These are phyloP conservation scores for Acacia concinna DNA, from an alignment of 331 rosid species.

Conservation along the genomic window DNA sequence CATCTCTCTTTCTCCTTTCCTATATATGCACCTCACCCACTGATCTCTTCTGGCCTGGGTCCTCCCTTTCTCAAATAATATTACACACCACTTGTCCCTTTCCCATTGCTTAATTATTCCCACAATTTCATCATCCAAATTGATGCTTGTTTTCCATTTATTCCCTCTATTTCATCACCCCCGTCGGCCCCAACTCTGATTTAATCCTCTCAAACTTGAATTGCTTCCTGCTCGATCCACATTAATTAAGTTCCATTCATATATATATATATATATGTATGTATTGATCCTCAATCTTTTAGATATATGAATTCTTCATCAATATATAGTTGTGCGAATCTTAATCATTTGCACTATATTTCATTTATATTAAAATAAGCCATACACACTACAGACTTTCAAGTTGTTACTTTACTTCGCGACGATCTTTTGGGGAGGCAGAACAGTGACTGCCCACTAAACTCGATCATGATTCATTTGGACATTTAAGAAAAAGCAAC, in stretches of 20 bases:
- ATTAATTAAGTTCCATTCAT: not conserved
- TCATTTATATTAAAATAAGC: not conserved
- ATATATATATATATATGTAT: too few species aligned
- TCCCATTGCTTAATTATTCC: not conserved
- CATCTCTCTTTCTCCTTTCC: not conserved
- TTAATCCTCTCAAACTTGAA: slow-evolving; percentile 36
- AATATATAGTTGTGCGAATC: not conserved
- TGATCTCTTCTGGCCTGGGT: not conserved
- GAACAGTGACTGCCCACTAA: not conserved
- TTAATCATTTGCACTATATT: not conserved
- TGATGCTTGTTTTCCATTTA: not conserved
- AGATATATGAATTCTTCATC: too few species aligned
- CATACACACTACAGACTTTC: not conserved
- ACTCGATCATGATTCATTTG: not conserved
- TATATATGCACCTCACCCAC: not conserved
- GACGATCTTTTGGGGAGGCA: not conserved
- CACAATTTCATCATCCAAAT: not conserved
- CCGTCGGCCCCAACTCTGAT: slow-evolving; percentile 39
- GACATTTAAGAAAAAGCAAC: not conserved
- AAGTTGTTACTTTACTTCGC: too few species aligned
- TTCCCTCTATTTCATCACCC: slow-evolving; percentile 24
- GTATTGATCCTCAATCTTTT: not conserved
- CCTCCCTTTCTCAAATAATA: not conserved
- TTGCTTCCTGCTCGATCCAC: slow-evolving; percentile 25
- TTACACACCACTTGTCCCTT: not conserved